phyloP scores from a whole-genome alignment of 345 rosid genomes.

The Eucalyptus tenuipes region DNA sequence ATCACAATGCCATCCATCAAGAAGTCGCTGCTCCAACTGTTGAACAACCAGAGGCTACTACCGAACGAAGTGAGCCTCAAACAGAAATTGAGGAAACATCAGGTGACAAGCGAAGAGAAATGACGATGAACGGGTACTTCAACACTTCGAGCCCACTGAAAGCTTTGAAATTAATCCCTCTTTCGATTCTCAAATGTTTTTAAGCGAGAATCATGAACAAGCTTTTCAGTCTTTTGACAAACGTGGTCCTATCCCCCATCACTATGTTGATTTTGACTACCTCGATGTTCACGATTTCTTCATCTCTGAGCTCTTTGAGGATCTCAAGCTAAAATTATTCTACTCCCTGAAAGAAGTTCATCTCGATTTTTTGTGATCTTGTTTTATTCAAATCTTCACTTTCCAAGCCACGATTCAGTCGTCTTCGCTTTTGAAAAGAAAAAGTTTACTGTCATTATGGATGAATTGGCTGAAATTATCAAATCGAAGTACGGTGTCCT shows the following conservation, averaged over 20 bases:
- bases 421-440: no score
- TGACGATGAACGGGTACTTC: background rate
- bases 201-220: background rate
- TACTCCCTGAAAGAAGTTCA: no score
- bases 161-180: background rate
- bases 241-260: background rate
- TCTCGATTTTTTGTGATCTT: no score
- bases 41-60: background rate
- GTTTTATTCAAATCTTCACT: no score
- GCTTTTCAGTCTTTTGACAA: background rate
- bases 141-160: background rate
- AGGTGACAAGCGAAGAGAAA: background rate
- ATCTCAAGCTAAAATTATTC: no score
- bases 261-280: no score
- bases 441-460: no score
- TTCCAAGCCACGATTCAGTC: no score
- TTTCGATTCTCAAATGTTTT: background rate
- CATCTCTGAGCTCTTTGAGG: no score
- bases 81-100: background rate
- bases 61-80: background rate
- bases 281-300: background rate
- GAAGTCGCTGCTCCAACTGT: background rate
- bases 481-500: no score
- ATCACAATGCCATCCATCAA: no score
- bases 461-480: no score